These are phyloP conservation scores for Eucalyptus tenuipes DNA, from an alignment of 345 rosid genomes.

Conservation along the genomic window DNA sequence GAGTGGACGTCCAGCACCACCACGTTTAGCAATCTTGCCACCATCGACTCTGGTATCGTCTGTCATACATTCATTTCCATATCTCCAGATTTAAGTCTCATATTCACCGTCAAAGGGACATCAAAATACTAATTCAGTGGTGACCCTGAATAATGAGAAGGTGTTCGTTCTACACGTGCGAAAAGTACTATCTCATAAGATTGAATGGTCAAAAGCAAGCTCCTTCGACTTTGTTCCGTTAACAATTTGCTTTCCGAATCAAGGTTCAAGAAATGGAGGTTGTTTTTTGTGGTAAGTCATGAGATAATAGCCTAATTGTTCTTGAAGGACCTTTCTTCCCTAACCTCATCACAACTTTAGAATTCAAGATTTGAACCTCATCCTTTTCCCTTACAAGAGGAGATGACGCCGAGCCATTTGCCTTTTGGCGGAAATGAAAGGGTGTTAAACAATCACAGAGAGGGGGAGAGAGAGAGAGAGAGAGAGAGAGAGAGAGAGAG, in stretches of 20 bases:
- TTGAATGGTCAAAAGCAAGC: not conserved
- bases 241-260: not conserved
- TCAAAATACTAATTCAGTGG: not conserved
- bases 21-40: slow-evolving; percentile 69
- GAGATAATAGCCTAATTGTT: not conserved
- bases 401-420: not conserved
- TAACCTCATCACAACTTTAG: not conserved
- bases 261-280: not conserved
- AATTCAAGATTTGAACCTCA: not conserved
- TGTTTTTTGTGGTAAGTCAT: not conserved
- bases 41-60: slow-evolving; percentile 77
- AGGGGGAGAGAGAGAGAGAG: not conserved
- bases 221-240: not conserved
- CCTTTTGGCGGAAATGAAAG: not conserved
- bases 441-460: not conserved
- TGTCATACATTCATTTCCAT: slow-evolving; percentile 2
- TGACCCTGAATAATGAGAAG: not conserved
- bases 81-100: not conserved
- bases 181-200: not conserved
- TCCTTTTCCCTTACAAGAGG: not conserved
- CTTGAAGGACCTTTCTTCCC: not conserved
- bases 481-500: not conserved
- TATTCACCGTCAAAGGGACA: not conserved
- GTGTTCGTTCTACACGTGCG: not conserved
- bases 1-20: slow-evolving; percentile 75